Evolutionary conservation across 139 green algal species (phyloP), one percentile per base, ranked within the genome.

Genomic region (Chlamydomonas sphaeroides): DNA sequence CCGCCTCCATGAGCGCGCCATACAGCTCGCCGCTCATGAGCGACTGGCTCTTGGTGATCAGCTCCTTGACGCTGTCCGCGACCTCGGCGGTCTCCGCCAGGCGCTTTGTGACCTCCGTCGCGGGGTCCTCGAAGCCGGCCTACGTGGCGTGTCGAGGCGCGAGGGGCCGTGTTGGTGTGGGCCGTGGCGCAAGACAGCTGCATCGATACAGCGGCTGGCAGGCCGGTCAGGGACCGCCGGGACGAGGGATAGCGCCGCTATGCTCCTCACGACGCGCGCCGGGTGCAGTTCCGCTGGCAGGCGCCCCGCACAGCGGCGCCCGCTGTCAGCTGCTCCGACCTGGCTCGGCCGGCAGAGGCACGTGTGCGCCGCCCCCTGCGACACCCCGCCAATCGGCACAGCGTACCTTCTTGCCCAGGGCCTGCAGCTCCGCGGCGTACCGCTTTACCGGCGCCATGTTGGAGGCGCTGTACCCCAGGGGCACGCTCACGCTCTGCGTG

Each of bases 71-170:
- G 36, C 78, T 77, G 59, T 88, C 85, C 26, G 79, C 80, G 26
- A 49, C 78, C 20, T 66, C 35, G 7, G 87, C 70, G 5, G 65
- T 71, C n/a, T 80, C 80, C 33, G 70, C 26, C 57, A 93, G n/a
- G 42, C 57, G 69, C 85, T 90, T 90, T 1, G 41, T 57, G 20
- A 93, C 84, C 89, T 93, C 89, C 7, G 65, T 59, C 6, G 59
- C 61, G 30, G 89, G 83, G 17, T 77, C 56, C 53, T 88, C 85
- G 66, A 93, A 91, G 38, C 89, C 89, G 57, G 89, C 89, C 88
- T 92, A n/a, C n/a, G n/a, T n/a, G n/a, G n/a, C n/a, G n/a, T n/a
- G n/a, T n/a, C n/a, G n/a, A n/a, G n/a, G n/a, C n/a, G n/a, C n/a
- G n/a, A n/a, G n/a, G n/a, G n/a, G n/a, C n/a, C n/a, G n/a, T n/a